phyloP scores from a whole-genome alignment of 2,329 filamentous ascomycete genomes.

The Drechslerella coelobrocha region DNA sequence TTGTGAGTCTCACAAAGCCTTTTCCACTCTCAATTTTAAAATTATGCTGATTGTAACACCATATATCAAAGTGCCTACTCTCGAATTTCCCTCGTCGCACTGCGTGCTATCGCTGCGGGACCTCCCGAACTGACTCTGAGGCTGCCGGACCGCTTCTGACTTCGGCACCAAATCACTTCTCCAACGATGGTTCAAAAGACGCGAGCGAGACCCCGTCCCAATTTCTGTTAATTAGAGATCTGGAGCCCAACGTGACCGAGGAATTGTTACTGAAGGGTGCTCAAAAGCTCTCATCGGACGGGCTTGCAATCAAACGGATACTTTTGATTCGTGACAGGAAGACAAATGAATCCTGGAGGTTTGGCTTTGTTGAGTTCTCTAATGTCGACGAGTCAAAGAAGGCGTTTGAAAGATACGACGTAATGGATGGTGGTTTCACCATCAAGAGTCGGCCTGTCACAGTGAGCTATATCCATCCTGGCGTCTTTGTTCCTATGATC shows the following conservation, averaged over 20 bases:
- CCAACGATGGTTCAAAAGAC: conserved; percentile 56
- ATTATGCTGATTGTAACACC: neutral
- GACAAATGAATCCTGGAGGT: conserved; percentile 76
- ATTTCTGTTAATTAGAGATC: conserved; percentile 75
- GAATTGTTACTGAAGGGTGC: conserved; percentile 75
- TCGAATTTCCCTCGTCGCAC: conserved; percentile 66
- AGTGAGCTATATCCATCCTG: conserved; percentile 79
- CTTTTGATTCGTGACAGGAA: conserved; percentile 76
- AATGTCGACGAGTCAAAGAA: conserved; percentile 76
- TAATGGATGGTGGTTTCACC: conserved; percentile 73
- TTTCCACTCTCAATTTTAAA: neutral
- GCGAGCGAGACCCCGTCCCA: conserved; percentile 69
- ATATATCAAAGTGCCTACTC: conserved; percentile 62
- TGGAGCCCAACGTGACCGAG: conserved; percentile 74
- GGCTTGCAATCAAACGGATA: conserved; percentile 76
- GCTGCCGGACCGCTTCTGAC: conserved; percentile 60
- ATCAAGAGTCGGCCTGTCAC: conserved; percentile 76
- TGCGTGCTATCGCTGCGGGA: conserved; percentile 68
- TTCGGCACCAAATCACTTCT: conserved; percentile 60
- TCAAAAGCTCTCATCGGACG: conserved; percentile 70
- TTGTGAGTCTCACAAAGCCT: conserved; percentile 57
- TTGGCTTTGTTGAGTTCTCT: conserved; percentile 84
- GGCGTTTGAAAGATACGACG: conserved; percentile 74
- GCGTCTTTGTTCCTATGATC: conserved; percentile 79
- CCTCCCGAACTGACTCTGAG: conserved; percentile 63